phyloP scores from a whole-genome alignment of 345 rosid species.

The Arabidopsis arenosa region DNA sequence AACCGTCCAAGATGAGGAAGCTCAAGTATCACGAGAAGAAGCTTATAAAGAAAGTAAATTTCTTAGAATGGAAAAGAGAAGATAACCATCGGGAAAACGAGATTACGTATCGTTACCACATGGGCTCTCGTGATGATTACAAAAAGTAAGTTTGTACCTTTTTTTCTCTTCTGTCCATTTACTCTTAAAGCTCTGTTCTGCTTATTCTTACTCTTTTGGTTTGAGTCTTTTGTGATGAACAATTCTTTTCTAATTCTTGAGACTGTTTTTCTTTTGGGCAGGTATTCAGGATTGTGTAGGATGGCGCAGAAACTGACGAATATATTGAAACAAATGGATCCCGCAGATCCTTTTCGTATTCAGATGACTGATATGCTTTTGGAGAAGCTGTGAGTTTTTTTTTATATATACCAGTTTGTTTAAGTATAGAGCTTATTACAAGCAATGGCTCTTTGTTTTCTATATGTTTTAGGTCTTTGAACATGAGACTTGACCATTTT shows the following conservation, averaged over 20 bases:
- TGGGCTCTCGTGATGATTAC: conserved; percentile 86
- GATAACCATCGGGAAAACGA: conserved; percentile 70
- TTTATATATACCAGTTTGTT: background rate
- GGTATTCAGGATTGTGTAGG: conserved; percentile 78
- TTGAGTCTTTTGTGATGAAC: background rate
- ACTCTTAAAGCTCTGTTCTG: background rate
- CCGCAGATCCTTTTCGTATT: conserved; percentile 73
- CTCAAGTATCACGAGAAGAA: conserved; percentile 73
- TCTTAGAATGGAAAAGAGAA: conserved; percentile 90
- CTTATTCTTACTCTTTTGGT: background rate
- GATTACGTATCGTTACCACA: conserved; percentile 70
- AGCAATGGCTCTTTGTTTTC: background rate
- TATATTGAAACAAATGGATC: conserved; percentile 84
- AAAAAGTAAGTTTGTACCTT: conserved; percentile 78
- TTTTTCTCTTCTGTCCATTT: background rate
- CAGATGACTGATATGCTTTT: conserved; percentile 86
- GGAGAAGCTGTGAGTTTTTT: conserved; percentile 75
- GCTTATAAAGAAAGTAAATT: conserved; percentile 69
- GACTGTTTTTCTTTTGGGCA: conserved; percentile 18
- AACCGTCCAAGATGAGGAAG: conserved; percentile 60
- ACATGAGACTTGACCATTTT: background rate
- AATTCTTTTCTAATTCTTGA: conserved; percentile 8
- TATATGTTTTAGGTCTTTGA: background rate
- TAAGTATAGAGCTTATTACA: background rate
- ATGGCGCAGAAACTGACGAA: conserved; percentile 87